phyloP scores from a whole-genome alignment of 441 rosid genomes.

The Isatis lusitanica region DNA sequence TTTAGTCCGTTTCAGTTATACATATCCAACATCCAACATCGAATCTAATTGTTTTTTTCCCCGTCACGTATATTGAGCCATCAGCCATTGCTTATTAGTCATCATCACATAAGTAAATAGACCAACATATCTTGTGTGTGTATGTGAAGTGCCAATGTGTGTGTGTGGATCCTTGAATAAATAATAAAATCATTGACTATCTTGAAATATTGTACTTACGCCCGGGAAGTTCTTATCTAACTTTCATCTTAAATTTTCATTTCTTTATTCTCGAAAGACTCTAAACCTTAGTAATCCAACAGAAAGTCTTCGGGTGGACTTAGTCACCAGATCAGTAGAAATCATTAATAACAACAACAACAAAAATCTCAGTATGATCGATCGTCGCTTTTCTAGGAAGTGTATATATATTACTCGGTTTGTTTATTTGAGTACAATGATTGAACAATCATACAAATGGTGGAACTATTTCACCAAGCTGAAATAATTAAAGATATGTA shows the following conservation, averaged over 20 bases:
- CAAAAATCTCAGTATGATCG: slow-evolving; percentile 8
- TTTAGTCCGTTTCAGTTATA: neutral
- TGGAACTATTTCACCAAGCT: neutral
- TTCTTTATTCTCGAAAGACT: neutral
- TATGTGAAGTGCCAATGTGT: neutral
- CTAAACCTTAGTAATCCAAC: slow-evolving; percentile 2
- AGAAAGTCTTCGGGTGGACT: slow-evolving; percentile 16
- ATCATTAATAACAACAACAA: neutral
- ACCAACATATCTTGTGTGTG: neutral
- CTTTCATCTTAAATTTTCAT: neutral
- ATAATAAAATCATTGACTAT: neutral
- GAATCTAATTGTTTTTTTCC: neutral
- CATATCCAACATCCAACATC: neutral
- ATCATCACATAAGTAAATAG: neutral
- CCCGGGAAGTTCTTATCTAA: neutral
- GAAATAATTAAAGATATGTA: neutral
- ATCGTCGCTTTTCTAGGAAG: neutral
- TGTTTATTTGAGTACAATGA: slow-evolving; percentile 5
- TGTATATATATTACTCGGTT: neutral
- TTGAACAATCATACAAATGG: slow-evolving; percentile 10
- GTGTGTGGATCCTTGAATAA: neutral
- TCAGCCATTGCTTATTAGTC: neutral
- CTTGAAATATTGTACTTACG: neutral
- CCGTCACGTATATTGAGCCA: neutral
- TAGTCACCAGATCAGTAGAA: slow-evolving; percentile 6